Conservation (phyloP, 2,329 filamentous ascomycete species). For the Grosmannia serpens region DNA sequence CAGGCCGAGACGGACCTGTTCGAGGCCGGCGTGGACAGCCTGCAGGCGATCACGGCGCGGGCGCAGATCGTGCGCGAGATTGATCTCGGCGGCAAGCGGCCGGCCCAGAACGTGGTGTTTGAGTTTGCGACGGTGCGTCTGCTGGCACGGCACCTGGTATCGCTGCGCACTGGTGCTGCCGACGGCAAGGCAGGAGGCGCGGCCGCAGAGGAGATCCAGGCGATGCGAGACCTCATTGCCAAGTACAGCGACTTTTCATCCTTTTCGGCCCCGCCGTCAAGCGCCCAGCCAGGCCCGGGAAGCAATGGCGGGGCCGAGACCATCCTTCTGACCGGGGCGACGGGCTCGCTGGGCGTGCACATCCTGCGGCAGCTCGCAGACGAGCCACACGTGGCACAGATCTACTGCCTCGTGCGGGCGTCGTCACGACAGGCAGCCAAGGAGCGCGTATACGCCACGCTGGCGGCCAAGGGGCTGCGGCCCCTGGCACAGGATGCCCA, state of each 20-base stretch:
- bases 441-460: not conserved
- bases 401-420: conserved; percentile 43
- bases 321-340: conserved; percentile 44
- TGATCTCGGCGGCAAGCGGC: conserved; percentile 30
- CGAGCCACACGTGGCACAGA: conserved; percentile 38
- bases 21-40: conserved; percentile 42
- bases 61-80: conserved; percentile 38
- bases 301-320: not conserved
- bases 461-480: not conserved
- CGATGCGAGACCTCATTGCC: conserved; percentile 31
- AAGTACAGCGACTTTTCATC: conserved; percentile 21
- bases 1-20: conserved; percentile 44
- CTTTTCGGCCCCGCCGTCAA: not conserved
- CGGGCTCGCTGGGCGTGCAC: conserved; percentile 53
- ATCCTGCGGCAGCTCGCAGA: conserved; percentile 46
- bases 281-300: not conserved
- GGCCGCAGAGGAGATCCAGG: conserved; percentile 17
- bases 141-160: too few species aligned
- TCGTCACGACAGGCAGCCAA: not conserved
- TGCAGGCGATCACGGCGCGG: conserved; percentile 46
- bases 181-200: too few species aligned
- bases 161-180: too few species aligned
- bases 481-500: not conserved
- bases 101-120: conserved; percentile 47
- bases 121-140: conserved; percentile 33